Evolutionary conservation across 148 eudicot genomes (phyloP), one percentile per base, ranked within the genome.

Genomic region (Mesembryanthemum crystallinum): DNA sequence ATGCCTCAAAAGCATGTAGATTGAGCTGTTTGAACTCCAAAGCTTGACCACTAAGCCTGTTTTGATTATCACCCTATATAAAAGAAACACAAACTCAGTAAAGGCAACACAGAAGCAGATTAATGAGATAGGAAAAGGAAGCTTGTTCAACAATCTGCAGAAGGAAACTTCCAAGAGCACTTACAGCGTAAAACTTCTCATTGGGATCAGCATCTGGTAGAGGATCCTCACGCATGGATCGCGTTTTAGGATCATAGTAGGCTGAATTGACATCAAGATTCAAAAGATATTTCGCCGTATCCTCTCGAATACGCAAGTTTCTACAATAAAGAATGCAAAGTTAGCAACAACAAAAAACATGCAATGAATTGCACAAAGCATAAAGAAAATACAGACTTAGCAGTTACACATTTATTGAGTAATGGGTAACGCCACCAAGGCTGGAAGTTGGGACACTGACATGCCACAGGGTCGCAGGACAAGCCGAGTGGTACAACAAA

Each of bases 161-260:
- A 6, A 27, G 20, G 0, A 28, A 2, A n/a, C 30, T 30, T 43
- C 0, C 8, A 23, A 51, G 66, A 65, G 47, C 30, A 86, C 93
- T 87, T 80, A 90, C 95, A 49, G 79, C 86, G 77, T 88, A 91
- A 59, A 89, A 93, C 82, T 93, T 91, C 81, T 91, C 92, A 73
- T 89, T 89, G 57, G 94, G 91, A 89, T 93, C 93, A 88, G 87
- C 88, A 78, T 93, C 98, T 43, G 98, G 98, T 49, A 93, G 92
- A 87, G 98, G 98, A 81, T 93, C 98, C 79, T 93, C 98, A 83
- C 98, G 96, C 98, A 93, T 93, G 61, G 98, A 89, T 29, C 98
- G 93, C 14, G 98, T 89, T 79, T 93, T 93, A 30, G 98, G 98
- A 77, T 91, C 98, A 81, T 93, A 93, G 67, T 93, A 88, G 18